Percentiles rank a stretch among this genome's conserved stretches.
These are phyloP conservation scores for Chalciporus piperatus DNA, from an alignment of 768 basidiomycete genomes.

Conservation along the genomic window DNA sequence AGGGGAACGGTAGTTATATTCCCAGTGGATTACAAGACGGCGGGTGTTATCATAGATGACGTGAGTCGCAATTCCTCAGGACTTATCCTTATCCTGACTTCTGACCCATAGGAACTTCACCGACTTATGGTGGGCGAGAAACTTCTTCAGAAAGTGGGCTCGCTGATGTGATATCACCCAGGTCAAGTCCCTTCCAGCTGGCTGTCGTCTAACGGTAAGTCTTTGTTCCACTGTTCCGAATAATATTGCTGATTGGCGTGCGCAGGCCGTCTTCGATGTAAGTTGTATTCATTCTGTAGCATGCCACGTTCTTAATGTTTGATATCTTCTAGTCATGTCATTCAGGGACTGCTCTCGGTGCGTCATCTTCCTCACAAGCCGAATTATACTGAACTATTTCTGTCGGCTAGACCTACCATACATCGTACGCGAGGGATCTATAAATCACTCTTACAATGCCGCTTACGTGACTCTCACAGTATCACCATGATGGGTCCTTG, in stretches of 20 bases:
- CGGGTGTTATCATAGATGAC: conserved; percentile 79
- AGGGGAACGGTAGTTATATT: conserved; percentile 62
- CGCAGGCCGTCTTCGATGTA: conserved; percentile 48
- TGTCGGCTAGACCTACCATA: conserved; percentile 24
- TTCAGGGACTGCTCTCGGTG: conserved; percentile 48
- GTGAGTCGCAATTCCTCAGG: conserved; percentile 35
- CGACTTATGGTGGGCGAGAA: conserved; percentile 35
- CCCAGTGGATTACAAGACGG: conserved; percentile 78
- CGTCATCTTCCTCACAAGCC: background rate
- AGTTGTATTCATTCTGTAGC: conserved; percentile 14
- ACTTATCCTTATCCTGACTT: background rate
- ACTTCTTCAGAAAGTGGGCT: background rate
- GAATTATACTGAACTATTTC: background rate
- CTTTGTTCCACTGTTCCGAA: background rate
- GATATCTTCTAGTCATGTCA: conserved; percentile 39
- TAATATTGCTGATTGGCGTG: background rate
- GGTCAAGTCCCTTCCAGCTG: conserved; percentile 55
- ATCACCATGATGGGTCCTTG: conserved; percentile 56
- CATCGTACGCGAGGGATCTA: conserved; percentile 17
- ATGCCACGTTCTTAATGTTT: background rate
- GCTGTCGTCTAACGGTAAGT: conserved; percentile 61
- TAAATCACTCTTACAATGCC: background rate
- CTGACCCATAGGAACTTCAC: conserved; percentile 36
- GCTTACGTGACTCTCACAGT: conserved; percentile 34
- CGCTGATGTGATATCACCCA: conserved; percentile 12